Evolutionary conservation across 371 early-diverging fungal genomes (phyloP).

Genomic region (Mortierella sp.): DNA sequence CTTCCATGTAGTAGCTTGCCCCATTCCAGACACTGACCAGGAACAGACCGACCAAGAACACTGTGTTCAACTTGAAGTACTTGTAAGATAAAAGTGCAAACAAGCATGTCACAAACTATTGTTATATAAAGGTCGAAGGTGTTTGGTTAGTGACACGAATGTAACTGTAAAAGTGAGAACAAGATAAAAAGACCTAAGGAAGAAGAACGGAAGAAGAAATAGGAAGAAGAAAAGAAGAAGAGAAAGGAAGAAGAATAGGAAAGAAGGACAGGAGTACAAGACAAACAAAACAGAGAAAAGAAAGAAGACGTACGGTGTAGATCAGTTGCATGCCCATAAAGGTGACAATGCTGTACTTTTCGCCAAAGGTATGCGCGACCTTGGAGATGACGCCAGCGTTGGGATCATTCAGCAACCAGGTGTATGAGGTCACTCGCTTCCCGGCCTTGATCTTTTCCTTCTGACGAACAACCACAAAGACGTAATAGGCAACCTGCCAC

Average conservation of each 20-base stretch:
- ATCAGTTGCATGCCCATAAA: conserved; percentile 78
- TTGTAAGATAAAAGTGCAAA: conserved; percentile 57
- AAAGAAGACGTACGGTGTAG: conserved; percentile 64
- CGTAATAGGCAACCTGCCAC: conserved; percentile 80
- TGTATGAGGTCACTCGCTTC: conserved; percentile 75
- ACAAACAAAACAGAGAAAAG: conserved; percentile 43
- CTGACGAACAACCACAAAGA: conserved; percentile 72
- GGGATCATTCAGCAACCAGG: conserved; percentile 75
- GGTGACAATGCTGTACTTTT: conserved; percentile 69
- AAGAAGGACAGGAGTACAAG: conserved; percentile 59
- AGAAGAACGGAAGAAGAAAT: not conserved
- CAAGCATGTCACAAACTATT: conserved; percentile 54
- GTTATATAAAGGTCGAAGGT: not conserved
- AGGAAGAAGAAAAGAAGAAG: conserved; percentile 14
- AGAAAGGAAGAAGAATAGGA: not conserved
- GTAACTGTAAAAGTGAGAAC: not conserved
- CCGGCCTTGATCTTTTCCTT: conserved; percentile 77
- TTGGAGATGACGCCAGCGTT: conserved; percentile 67
- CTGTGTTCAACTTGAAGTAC: conserved; percentile 69
- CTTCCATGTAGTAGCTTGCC: conserved; percentile 82
- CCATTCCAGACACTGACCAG: conserved; percentile 80
- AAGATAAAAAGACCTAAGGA: not conserved
- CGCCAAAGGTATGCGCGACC: conserved; percentile 66
- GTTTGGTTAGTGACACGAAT: not conserved
- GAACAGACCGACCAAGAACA: conserved; percentile 70